These are phyloP conservation scores for Dictyostelium intermedium DNA, from an alignment of 78 protist genomes.

Conservation along the genomic window DNA sequence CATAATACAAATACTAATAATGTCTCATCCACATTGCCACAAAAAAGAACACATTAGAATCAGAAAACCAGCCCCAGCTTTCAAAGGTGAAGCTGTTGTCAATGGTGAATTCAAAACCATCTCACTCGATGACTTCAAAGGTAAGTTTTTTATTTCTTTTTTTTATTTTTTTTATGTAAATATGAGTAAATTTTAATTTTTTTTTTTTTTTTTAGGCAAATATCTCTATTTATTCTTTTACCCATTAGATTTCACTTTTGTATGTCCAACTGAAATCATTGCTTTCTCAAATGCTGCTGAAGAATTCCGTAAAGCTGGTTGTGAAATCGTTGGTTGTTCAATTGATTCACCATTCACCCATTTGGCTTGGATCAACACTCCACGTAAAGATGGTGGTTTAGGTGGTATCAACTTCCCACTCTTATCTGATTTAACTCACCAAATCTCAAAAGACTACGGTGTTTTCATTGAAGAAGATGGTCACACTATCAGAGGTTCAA, in stretches of 20 bases:
- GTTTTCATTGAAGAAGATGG: constrained; percentile 87
- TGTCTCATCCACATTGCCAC: constrained; percentile 28
- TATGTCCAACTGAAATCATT: constrained; percentile 97
- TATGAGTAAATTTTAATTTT: background rate
- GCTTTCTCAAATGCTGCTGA: constrained; percentile 92
- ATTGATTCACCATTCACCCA: constrained; percentile 93
- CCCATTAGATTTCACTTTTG: constrained; percentile 85
- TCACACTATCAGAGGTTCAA: constrained; percentile 90
- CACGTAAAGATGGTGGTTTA: constrained; percentile 96
- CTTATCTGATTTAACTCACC: constrained; percentile 90
- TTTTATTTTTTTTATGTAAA: background rate
- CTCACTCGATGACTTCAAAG: constrained; percentile 68
- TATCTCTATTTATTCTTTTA: constrained; percentile 78
- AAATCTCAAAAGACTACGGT: constrained; percentile 92
- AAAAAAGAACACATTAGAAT: constrained; percentile 42
- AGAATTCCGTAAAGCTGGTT: constrained; percentile 87
- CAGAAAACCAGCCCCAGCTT: constrained; percentile 78
- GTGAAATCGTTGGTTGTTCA: constrained; percentile 88
- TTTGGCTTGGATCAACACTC: constrained; percentile 95
- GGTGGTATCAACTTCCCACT: constrained; percentile 94
- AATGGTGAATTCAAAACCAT: constrained; percentile 79
- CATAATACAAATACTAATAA: background rate
- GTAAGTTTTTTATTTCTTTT: background rate
- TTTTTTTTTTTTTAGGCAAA: constrained; percentile 18
- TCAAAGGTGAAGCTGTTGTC: constrained; percentile 71